Percentiles rank a stretch among this genome's conserved stretches.
Conservation (phyloP, 306 rosid species). For the Psophocarpus tetragonolobus region DNA sequence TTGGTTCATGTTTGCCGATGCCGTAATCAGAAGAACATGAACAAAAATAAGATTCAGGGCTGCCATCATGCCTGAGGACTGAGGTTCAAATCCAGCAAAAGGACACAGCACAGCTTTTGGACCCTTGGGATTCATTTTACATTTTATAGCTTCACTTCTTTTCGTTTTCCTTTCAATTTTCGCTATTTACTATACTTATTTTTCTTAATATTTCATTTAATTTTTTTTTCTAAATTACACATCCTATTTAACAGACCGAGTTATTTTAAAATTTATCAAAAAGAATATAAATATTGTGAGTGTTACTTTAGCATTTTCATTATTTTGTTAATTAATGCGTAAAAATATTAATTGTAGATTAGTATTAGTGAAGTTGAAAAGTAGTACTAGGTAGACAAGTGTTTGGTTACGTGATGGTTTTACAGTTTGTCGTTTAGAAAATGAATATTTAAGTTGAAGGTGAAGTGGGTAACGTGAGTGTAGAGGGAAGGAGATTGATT, state of each 20-base stretch:
- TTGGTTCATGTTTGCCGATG: constrained; percentile 31
- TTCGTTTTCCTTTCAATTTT: too few species aligned
- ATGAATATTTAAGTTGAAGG: not conserved
- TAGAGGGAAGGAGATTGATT: not conserved
- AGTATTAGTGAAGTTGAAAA: not conserved
- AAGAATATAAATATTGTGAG: too few species aligned
- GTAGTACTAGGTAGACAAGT: not conserved
- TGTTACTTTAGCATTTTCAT: too few species aligned
- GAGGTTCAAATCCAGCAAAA: constrained; percentile 3
- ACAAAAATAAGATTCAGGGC: not conserved
- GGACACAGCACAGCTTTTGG: constrained; percentile 18
- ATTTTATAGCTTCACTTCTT: not conserved
- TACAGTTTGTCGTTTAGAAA: not conserved
- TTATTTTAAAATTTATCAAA: too few species aligned
- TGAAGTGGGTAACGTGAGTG: not conserved
- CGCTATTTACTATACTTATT: too few species aligned
- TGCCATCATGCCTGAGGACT: too few species aligned
- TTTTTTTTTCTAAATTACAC: too few species aligned
- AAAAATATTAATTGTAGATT: too few species aligned
- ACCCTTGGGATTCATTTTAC: not conserved
- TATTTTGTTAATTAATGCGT: too few species aligned
- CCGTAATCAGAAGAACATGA: constrained; percentile 9
- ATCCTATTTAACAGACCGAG: too few species aligned
- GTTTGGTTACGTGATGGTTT: not conserved
- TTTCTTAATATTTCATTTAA: too few species aligned